Conservation (phyloP, 148 eudicot species). For the Nepenthes gracilis region DNA sequence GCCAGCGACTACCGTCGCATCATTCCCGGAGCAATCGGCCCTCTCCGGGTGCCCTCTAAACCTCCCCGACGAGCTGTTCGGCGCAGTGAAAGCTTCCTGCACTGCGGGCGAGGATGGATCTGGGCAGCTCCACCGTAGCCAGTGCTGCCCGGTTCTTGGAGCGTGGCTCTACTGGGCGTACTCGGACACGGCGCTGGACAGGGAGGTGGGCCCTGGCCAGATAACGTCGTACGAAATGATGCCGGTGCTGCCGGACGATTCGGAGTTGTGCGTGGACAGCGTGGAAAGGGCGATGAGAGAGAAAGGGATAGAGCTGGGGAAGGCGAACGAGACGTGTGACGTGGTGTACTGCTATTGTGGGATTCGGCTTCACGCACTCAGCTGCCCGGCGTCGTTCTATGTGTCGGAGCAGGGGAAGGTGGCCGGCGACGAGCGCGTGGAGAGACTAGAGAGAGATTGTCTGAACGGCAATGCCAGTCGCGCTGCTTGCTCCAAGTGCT, state of each 20-base stretch:
- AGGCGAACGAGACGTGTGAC: constrained; percentile 55
- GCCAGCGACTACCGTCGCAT: constrained; percentile 49
- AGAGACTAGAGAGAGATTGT: constrained; percentile 53
- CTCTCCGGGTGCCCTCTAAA: constrained; percentile 42
- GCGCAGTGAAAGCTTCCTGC: constrained; percentile 42
- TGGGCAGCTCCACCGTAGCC: constrained; percentile 20
- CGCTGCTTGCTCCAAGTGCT: constrained; percentile 58
- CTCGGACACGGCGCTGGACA: constrained; percentile 33
- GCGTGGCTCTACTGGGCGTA: constrained; percentile 80
- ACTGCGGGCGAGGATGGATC: not conserved
- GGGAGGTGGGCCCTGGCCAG: not conserved
- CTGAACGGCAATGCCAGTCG: constrained; percentile 15
- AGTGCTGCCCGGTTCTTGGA: constrained; percentile 81
- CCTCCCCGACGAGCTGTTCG: constrained; percentile 52
- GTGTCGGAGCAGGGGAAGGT: constrained; percentile 22
- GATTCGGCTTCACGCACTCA: constrained; percentile 48
- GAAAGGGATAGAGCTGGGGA: constrained; percentile 38
- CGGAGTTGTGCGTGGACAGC: constrained; percentile 56
- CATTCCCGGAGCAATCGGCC: constrained; percentile 73
- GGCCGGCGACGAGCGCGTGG: constrained; percentile 32
- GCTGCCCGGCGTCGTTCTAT: constrained; percentile 47
- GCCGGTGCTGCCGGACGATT: constrained; percentile 74
- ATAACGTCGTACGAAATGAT: constrained; percentile 21
- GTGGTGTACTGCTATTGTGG: constrained; percentile 72
- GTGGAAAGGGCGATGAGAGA: constrained; percentile 32